These are phyloP conservation scores for Ustilago sp. DNA, from an alignment of 1,284 basidiomycete species.

Conservation along the genomic window DNA sequence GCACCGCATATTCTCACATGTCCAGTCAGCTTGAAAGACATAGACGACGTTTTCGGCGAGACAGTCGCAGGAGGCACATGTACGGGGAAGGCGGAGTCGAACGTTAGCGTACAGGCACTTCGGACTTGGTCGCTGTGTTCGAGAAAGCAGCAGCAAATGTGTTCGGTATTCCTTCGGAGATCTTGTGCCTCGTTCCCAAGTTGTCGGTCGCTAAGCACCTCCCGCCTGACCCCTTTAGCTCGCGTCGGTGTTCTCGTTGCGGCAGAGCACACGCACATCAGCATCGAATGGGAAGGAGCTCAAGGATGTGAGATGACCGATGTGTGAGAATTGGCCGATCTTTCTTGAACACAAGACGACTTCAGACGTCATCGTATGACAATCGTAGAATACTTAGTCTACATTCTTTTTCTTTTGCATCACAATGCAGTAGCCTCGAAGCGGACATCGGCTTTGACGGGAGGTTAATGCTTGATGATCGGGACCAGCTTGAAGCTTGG, in stretches of 20 bases:
- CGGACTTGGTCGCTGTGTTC: background rate
- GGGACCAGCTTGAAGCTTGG: background rate
- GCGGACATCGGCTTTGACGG: conserved; percentile 4
- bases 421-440: background rate
- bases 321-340: background rate
- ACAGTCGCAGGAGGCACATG: background rate
- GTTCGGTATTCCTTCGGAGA: background rate
- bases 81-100: background rate
- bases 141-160: background rate
- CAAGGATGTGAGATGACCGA: background rate
- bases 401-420: background rate
- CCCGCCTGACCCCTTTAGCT: background rate
- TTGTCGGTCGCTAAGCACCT: background rate
- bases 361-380: background rate
- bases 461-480: background rate
- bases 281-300: background rate
- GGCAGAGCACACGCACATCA: background rate
- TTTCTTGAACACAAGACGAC: background rate
- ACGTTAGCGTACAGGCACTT: background rate
- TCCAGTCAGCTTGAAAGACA: background rate
- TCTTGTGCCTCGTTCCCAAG: background rate
- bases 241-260: background rate
- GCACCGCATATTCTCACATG: conserved; percentile 1
- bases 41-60: background rate
- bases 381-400: background rate